Percentiles rank a stretch among this genome's conserved stretches.
Evolutionary conservation across 371 early-diverging fungal genomes (phyloP).

Genomic region (Massospora cicadina): DNA sequence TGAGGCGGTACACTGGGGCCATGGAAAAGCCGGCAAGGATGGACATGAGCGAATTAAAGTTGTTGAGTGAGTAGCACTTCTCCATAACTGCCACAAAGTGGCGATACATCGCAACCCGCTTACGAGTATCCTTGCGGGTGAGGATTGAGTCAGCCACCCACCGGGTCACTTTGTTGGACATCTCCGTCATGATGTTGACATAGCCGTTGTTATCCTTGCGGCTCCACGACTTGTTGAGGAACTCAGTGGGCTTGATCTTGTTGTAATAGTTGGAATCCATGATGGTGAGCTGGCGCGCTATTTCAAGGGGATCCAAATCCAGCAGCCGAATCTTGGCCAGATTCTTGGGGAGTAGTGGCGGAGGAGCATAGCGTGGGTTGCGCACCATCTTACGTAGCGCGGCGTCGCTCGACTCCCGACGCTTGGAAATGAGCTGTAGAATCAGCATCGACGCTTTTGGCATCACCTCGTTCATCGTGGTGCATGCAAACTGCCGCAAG

Average conservation of each 20-base stretch:
- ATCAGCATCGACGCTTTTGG: slow-evolving; percentile 49
- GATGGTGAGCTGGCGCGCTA: slow-evolving; percentile 84
- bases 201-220: slow-evolving; percentile 38
- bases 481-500: slow-evolving; percentile 59
- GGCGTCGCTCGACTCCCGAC: slow-evolving; percentile 26
- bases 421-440: slow-evolving; percentile 43
- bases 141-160: slow-evolving; percentile 79
- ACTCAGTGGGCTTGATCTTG: slow-evolving; percentile 68
- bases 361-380: slow-evolving; percentile 35
- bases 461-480: slow-evolving; percentile 49
- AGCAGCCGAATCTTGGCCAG: slow-evolving; percentile 41
- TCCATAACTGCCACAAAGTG: slow-evolving; percentile 75
- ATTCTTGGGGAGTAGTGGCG: slow-evolving; percentile 47
- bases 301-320: slow-evolving; percentile 79
- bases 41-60: slow-evolving; percentile 83
- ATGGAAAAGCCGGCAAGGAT: slow-evolving; percentile 78
- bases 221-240: slow-evolving; percentile 78
- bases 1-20: slow-evolving; percentile 72
- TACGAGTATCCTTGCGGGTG: slow-evolving; percentile 56
- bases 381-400: slow-evolving; percentile 36
- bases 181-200: slow-evolving; percentile 54
- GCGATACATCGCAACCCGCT: slow-evolving; percentile 49
- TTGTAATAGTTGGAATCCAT: slow-evolving; percentile 63
- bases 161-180: slow-evolving; percentile 49
- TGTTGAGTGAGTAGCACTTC: slow-evolving; percentile 55